phyloP scores from a whole-genome alignment of 2,329 filamentous ascomycete species.

The Aspergillus sp. region DNA sequence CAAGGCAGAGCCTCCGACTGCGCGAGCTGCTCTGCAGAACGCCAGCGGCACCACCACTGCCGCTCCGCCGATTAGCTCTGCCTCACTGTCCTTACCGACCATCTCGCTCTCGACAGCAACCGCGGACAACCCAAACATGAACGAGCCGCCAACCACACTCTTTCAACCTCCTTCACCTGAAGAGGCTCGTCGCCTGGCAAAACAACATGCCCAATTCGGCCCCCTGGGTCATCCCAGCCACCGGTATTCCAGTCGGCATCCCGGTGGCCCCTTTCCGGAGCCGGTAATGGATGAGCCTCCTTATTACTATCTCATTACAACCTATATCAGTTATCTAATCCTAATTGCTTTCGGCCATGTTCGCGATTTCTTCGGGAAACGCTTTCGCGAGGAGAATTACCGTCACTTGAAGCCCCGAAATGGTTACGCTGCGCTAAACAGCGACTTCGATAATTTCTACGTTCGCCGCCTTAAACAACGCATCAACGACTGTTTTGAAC shows the following conservation, averaged over 20 bases:
- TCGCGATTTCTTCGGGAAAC: conserved; percentile 96
- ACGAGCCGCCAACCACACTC: conserved; percentile 76
- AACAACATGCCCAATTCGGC: conserved; percentile 87
- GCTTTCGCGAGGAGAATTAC: conserved; percentile 87
- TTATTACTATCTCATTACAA: conserved; percentile 95
- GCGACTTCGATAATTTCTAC: conserved; percentile 99
- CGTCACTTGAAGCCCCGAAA: conserved; percentile 79
- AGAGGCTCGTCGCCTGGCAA: conserved; percentile 75
- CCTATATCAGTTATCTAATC: conserved; percentile 96
- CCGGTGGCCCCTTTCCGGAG: conserved; percentile 76
- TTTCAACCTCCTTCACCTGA: conserved; percentile 87
- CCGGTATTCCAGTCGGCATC: conserved; percentile 85
- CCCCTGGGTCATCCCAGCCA: conserved; percentile 80
- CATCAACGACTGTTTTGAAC: conserved; percentile 95
- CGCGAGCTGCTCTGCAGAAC: conserved; percentile 66
- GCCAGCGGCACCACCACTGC: conserved; percentile 61
- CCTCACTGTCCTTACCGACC: conserved; percentile 79
- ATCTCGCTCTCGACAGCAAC: conserved; percentile 90
- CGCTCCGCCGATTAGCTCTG: conserved; percentile 67
- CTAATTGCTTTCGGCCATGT: conserved; percentile 95
- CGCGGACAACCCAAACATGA: conserved; percentile 73
- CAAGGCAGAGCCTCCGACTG: conserved; percentile 61
- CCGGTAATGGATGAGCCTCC: conserved; percentile 94
- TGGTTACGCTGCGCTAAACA: conserved; percentile 93
- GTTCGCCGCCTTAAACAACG: conserved; percentile 88